phyloP scores from a whole-genome alignment of 2,329 filamentous ascomycete genomes.

The Cryphonectria naterciae region DNA sequence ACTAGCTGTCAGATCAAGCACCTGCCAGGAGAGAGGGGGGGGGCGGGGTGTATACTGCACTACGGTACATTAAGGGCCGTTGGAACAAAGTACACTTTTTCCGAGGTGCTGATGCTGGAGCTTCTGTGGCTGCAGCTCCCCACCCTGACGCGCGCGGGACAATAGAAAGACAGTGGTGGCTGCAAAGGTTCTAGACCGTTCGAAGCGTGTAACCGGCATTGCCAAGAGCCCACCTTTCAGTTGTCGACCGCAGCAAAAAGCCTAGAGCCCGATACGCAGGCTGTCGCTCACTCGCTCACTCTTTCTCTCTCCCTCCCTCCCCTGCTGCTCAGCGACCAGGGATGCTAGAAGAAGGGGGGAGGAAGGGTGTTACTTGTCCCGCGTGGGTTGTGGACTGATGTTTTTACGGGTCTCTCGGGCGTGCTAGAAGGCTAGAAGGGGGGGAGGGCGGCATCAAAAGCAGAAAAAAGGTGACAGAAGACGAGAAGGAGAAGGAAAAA shows the following conservation, averaged over 20 bases:
- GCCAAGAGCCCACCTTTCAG: neutral
- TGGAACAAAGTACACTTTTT: neutral
- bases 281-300: neutral
- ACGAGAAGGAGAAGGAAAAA: neutral
- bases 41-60: neutral
- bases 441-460: neutral
- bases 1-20: neutral
- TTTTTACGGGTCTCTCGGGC: slow-evolving; percentile 1
- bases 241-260: neutral
- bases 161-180: neutral
- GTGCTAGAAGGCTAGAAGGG: neutral
- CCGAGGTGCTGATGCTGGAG: neutral
- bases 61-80: neutral
- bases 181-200: slow-evolving; percentile 3
- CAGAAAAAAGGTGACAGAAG: neutral
- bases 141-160: neutral
- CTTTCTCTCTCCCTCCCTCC: neutral
- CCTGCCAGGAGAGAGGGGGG: neutral
- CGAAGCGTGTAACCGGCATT: neutral
- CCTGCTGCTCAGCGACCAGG: neutral
- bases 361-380: neutral
- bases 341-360: neutral
- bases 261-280: neutral
- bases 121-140: neutral
- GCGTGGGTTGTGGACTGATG: neutral